phyloP scores from a whole-genome alignment of 306 rosid genomes.

The Bauhinia variegata region DNA sequence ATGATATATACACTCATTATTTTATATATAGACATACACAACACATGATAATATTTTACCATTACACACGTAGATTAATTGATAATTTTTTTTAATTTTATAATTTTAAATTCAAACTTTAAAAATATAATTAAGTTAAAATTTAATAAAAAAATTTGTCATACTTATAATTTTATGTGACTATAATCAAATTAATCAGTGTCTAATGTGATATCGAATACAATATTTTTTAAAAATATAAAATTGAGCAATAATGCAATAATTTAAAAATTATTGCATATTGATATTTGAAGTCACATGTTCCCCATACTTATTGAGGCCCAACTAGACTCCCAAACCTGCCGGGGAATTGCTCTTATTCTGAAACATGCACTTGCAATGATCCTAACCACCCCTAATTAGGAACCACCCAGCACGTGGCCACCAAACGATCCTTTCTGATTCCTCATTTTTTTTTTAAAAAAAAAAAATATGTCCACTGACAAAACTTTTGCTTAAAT shows the following conservation, averaged over 20 bases:
- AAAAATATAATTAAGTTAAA: too few species aligned
- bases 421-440: conserved; percentile 49
- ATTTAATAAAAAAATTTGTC: too few species aligned
- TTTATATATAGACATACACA: conserved; percentile 2
- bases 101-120: too few species aligned
- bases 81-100: too few species aligned
- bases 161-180: too few species aligned
- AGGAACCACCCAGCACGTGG: conserved; percentile 57
- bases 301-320: conserved; percentile 38
- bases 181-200: too few species aligned
- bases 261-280: conserved; percentile 27
- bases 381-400: conserved; percentile 41
- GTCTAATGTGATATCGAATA: too few species aligned
- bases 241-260: conserved; percentile 2
- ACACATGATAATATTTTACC: too few species aligned
- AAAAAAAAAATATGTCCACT: conserved; percentile 42
- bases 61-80: too few species aligned
- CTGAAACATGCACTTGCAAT: conserved; percentile 21
- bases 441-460: conserved; percentile 42
- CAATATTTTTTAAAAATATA: background rate
- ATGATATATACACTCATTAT: background rate
- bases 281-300: conserved; percentile 47
- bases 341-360: conserved; percentile 38
- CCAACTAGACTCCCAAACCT: conserved; percentile 46
- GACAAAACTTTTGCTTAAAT: conserved; percentile 24